Conservation (phyloP, 495 filamentous ascomycete species). For the Aspergillus funiculosus region DNA sequence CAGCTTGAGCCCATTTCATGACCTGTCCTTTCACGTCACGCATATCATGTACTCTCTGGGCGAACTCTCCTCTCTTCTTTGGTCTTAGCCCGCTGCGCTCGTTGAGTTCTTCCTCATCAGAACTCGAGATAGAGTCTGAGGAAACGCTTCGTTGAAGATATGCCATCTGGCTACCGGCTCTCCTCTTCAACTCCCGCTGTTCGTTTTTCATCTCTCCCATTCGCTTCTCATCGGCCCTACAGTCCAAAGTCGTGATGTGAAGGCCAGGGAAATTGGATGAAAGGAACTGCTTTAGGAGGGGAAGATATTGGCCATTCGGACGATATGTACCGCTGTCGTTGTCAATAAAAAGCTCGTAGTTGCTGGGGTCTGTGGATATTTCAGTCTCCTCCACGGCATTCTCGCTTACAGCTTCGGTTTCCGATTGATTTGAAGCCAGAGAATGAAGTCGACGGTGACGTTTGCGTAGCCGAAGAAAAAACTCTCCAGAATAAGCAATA, state of each 20-base stretch:
- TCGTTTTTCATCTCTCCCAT: constrained; percentile 58
- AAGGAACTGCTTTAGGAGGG: constrained; percentile 62
- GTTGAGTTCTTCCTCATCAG: constrained; percentile 68
- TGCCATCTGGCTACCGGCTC: constrained; percentile 52
- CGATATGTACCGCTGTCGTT: constrained; percentile 94
- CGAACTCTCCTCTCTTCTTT: constrained; percentile 28
- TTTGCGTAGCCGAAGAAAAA: constrained; percentile 72
- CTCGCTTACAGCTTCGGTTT: constrained; percentile 33
- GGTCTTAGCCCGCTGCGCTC: constrained; percentile 38
- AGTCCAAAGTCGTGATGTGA: constrained; percentile 62
- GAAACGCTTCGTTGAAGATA: constrained; percentile 60
- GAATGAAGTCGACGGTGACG: constrained; percentile 31
- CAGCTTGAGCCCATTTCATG: constrained; percentile 36
- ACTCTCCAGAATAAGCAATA: constrained; percentile 87
- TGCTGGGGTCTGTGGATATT: constrained; percentile 49
- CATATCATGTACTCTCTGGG: constrained; percentile 35
- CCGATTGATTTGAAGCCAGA: constrained; percentile 14
- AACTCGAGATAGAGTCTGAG: constrained; percentile 57
- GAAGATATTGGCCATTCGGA: constrained; percentile 68
- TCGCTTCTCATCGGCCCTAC: constrained; percentile 55
- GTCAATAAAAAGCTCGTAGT: constrained; percentile 88
- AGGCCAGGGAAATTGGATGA: constrained; percentile 67
- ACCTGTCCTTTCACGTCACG: constrained; percentile 40
- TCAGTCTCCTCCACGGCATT: constrained; percentile 33
- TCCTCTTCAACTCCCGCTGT: constrained; percentile 57